phyloP scores from a whole-genome alignment of 345 rosid genomes.

The Arabis hirsuta region DNA sequence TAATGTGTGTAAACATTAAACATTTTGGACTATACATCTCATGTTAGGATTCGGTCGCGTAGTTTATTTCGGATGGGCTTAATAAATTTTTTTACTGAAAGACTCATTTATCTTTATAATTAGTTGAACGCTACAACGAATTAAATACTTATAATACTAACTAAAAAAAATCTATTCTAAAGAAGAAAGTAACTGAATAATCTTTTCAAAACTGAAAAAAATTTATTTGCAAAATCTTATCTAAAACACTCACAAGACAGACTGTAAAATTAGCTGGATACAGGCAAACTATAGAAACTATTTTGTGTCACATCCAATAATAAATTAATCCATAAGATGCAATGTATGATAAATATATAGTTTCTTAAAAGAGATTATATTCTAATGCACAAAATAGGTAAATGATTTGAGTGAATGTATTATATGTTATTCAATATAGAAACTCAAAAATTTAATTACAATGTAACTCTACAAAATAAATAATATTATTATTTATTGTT shows the following conservation, averaged over 20 bases:
- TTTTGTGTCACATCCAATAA: not conserved
- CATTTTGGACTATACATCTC: not conserved
- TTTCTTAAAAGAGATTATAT: not conserved
- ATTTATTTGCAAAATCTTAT: not conserved
- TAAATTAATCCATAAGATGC: not conserved
- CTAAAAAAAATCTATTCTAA: too few species aligned
- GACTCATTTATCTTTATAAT: not conserved
- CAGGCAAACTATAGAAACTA: not conserved
- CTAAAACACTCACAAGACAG: not conserved
- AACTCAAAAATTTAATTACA: constrained; percentile 8
- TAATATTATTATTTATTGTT: not conserved
- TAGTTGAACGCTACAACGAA: not conserved
- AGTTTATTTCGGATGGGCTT: not conserved
- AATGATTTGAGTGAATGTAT: constrained; percentile 11
- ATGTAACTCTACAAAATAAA: constrained; percentile 2
- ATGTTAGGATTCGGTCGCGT: not conserved
- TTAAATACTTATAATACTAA: not conserved
- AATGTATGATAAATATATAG: not conserved
- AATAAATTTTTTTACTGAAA: not conserved
- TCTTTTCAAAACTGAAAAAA: too few species aligned
- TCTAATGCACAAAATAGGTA: not conserved
- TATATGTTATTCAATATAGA: constrained; percentile 9
- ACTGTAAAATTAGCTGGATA: not conserved
- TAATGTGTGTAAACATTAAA: too few species aligned
- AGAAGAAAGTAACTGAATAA: too few species aligned